Evolutionary conservation across 495 filamentous ascomycete genomes (phyloP).

Genomic region (Chaetomium fimeti): DNA sequence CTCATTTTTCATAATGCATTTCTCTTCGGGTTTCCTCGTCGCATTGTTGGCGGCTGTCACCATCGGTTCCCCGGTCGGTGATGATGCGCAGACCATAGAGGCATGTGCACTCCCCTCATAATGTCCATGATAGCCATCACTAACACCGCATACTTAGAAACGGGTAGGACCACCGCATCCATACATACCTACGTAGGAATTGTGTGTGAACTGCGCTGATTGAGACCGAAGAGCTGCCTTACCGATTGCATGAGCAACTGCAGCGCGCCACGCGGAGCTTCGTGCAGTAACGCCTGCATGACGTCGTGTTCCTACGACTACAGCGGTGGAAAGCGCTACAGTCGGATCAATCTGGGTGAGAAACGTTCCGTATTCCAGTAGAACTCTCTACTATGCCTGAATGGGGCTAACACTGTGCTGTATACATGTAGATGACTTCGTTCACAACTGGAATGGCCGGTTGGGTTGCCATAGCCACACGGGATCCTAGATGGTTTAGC

Average conservation of each 20-base stretch:
- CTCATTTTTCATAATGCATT: neutral
- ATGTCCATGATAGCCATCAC: neutral
- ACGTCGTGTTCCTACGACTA: neutral
- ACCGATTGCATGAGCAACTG: neutral
- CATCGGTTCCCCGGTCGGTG: neutral
- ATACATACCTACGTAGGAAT: neutral
- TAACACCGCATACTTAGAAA: neutral
- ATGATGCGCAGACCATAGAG: neutral
- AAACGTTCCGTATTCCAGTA: neutral
- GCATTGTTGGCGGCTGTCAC: neutral
- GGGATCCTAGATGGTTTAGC: neutral
- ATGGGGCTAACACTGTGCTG: neutral
- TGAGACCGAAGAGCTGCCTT: neutral
- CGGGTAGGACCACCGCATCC: neutral
- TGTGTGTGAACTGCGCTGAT: neutral
- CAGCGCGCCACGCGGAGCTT: neutral
- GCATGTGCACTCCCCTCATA: neutral
- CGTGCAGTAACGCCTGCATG: neutral
- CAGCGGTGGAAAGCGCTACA: neutral
- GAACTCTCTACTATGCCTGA: neutral
- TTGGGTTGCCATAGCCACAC: neutral
- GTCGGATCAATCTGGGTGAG: neutral
- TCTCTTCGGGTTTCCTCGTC: neutral
- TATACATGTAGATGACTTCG: neutral
- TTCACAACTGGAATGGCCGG: neutral